A percentile compares a stretch with the other conserved stretches of the same genome.
phyloP scores from a whole-genome alignment of 805 yeast species.

The Candida stauntonica region DNA sequence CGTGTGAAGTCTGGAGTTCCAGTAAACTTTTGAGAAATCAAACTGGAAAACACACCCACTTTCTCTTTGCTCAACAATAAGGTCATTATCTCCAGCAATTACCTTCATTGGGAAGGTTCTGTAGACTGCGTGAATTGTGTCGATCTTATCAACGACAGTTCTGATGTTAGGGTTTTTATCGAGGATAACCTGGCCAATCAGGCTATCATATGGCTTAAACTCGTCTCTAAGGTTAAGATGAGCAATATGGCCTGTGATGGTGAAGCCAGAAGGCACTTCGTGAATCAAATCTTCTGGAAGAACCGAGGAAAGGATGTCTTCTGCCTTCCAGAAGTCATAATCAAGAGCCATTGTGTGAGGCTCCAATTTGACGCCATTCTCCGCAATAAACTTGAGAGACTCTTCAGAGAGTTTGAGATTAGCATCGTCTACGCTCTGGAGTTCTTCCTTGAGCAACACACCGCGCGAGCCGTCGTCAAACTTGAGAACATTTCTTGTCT shows the following conservation, averaged over 20 bases:
- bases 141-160: conserved; percentile 90
- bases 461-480: conserved; percentile 30
- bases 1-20: conserved; percentile 94
- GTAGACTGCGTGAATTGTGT: conserved; percentile 79
- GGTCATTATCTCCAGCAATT: conserved; percentile 77
- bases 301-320: conserved; percentile 74
- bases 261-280: conserved; percentile 86
- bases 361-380: conserved; percentile 41
- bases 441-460: conserved; percentile 55
- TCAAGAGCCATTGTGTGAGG: conserved; percentile 55
- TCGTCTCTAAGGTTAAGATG: conserved; percentile 83
- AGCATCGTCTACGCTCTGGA: conserved; percentile 37
- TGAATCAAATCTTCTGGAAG: conserved; percentile 66
- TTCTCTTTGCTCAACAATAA: conserved; percentile 81
- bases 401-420: conserved; percentile 35
- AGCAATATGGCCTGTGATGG: conserved; percentile 93
- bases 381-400: conserved; percentile 43
- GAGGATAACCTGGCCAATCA: conserved; percentile 86
- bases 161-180: conserved; percentile 72
- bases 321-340: conserved; percentile 85
- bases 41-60: conserved; percentile 80
- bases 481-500: conserved; percentile 64
- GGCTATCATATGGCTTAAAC: conserved; percentile 70
- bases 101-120: conserved; percentile 94
- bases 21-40: conserved; percentile 90